These are phyloP conservation scores for Diaporthe sp. DNA, from an alignment of 2,329 filamentous ascomycete species.

Conservation along the genomic window DNA sequence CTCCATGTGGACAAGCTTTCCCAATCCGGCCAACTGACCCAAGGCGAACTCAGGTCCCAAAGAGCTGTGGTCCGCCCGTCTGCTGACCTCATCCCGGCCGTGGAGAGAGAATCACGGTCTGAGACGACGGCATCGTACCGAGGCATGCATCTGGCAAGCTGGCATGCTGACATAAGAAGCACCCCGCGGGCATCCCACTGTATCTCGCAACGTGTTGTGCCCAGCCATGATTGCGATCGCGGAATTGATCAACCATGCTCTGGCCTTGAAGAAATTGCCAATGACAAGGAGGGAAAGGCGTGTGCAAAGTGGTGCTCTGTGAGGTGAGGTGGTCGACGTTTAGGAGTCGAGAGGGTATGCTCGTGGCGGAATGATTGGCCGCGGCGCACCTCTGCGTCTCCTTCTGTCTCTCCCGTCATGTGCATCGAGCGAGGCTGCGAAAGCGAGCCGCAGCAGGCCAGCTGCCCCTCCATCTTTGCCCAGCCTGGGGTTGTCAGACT, in stretches of 20 bases:
- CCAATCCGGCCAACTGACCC: background rate
- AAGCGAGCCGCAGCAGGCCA: background rate
- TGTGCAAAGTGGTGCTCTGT: background rate
- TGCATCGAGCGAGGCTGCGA: slow-evolving; percentile 26
- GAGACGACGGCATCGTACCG: slow-evolving; percentile 3
- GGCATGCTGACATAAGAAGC: background rate
- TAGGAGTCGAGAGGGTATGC: background rate
- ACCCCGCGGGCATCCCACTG: background rate
- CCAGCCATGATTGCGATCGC: background rate
- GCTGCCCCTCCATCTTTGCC: slow-evolving; percentile 9
- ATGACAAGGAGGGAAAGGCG: background rate
- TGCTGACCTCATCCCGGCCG: background rate
- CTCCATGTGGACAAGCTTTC: background rate
- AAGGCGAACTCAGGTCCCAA: background rate
- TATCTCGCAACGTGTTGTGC: background rate
- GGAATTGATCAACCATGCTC: no score
- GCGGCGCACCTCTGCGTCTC: background rate
- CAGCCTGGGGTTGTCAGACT: background rate
- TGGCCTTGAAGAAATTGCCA: background rate
- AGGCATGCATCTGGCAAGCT: background rate
- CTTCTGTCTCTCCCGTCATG: slow-evolving; percentile 13
- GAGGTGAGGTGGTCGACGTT: slow-evolving; percentile 7
- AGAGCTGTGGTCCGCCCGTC: background rate
- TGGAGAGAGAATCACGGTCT: background rate
- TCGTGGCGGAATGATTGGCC: slow-evolving; percentile 29